phyloP scores from a whole-genome alignment of 2,329 filamentous ascomycete species.

The Aotearoamyces nothofagi region DNA sequence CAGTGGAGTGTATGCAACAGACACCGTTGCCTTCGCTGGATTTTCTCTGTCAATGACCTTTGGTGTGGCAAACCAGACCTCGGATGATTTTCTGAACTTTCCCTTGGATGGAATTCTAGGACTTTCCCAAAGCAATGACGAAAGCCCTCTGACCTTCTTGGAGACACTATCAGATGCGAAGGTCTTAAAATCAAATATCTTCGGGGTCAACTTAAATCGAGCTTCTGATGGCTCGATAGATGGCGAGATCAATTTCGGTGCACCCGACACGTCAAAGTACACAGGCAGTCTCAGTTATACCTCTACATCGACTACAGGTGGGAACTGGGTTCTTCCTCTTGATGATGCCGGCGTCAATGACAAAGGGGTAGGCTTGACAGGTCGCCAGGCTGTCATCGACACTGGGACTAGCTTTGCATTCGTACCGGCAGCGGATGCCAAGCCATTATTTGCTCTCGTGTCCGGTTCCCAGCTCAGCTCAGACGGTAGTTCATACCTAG shows the following conservation, averaged over 20 bases:
- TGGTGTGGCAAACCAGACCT: conserved; percentile 57
- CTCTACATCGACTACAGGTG: conserved; percentile 29
- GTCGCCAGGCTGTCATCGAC: conserved; percentile 58
- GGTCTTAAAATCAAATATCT: conserved; percentile 47
- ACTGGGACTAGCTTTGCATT: conserved; percentile 73
- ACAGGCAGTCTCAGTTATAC: conserved; percentile 56
- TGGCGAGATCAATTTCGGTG: conserved; percentile 67
- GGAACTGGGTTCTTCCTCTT: conserved; percentile 60
- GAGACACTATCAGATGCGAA: conserved; percentile 40
- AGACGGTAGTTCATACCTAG: conserved; percentile 46
- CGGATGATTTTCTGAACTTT: conserved; percentile 59
- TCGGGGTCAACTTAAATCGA: conserved; percentile 57
- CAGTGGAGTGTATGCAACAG: conserved; percentile 46
- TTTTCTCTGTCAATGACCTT: conserved; percentile 51
- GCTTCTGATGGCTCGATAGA: conserved; percentile 48
- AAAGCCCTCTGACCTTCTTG: conserved; percentile 54
- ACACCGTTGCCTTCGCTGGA: conserved; percentile 51
- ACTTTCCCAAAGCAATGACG: conserved; percentile 40
- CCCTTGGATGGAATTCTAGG: conserved; percentile 83
- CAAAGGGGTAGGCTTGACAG: conserved; percentile 29
- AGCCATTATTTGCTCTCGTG: conserved; percentile 51
- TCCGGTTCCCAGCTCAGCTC: conserved; percentile 34
- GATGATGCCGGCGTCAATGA: conserved; percentile 50
- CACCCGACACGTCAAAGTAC: conserved; percentile 49
- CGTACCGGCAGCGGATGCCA: conserved; percentile 50